Percentiles rank a stretch among this genome's conserved stretches.
These are phyloP conservation scores for Pichia sp. DNA, from an alignment of 1,139 yeast species.

Conservation along the genomic window DNA sequence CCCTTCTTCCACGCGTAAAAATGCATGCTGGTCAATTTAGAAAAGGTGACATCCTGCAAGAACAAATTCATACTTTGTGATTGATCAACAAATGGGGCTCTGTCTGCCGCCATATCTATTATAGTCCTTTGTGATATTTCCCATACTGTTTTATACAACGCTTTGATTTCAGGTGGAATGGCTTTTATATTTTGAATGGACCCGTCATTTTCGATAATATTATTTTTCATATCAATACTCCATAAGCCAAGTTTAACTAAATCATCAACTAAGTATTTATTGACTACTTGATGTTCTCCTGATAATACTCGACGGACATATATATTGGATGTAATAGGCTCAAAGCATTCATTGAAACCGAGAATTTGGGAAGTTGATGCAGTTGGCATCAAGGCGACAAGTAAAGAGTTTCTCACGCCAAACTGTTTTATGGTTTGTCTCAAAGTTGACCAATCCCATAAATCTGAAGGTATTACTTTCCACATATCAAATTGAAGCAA, in stretches of 20 bases:
- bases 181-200: slow-evolving; percentile 75
- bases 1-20: slow-evolving; percentile 98
- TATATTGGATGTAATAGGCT: slow-evolving; percentile 56
- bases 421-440: slow-evolving; percentile 39
- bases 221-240: slow-evolving; percentile 64
- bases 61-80: slow-evolving; percentile 88
- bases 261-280: slow-evolving; percentile 48
- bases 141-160: slow-evolving; percentile 91
- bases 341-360: slow-evolving; percentile 57
- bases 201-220: slow-evolving; percentile 75
- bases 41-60: slow-evolving; percentile 83
- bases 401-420: slow-evolving; percentile 51
- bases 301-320: slow-evolving; percentile 54
- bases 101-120: slow-evolving; percentile 93
- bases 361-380: slow-evolving; percentile 61
- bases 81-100: slow-evolving; percentile 91
- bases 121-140: slow-evolving; percentile 85
- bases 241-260: slow-evolving; percentile 49
- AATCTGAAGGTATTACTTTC: slow-evolving; percentile 47
- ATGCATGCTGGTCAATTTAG: slow-evolving; percentile 92
- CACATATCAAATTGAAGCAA: slow-evolving; percentile 52
- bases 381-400: slow-evolving; percentile 62
- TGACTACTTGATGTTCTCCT: slow-evolving; percentile 57
- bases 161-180: slow-evolving; percentile 74
- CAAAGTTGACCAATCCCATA: slow-evolving; percentile 50